Evolutionary conservation across 306 rosid genomes (phyloP).

Genomic region (Luffa aegyptiaca): DNA sequence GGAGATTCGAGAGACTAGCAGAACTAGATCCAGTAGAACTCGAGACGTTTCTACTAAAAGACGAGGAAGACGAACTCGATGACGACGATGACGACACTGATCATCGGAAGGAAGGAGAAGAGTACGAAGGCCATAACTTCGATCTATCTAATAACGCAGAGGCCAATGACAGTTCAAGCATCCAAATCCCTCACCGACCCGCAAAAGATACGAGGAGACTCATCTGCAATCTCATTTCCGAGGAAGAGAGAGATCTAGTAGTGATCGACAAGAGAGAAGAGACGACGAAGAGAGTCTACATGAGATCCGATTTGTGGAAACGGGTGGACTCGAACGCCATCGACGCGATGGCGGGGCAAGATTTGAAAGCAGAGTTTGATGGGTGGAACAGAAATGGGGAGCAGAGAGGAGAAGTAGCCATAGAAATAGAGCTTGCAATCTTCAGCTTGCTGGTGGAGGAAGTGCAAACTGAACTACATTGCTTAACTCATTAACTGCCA

Average conservation of each 20-base stretch:
- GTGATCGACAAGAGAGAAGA: conserved; percentile 19
- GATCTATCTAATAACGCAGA: conserved; percentile 17
- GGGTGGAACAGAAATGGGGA: conserved; percentile 48
- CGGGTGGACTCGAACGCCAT: conserved; percentile 61
- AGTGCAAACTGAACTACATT: conserved; percentile 48
- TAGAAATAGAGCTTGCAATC: conserved; percentile 54
- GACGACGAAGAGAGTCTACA: conserved; percentile 31
- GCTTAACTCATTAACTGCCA: conserved; percentile 16
- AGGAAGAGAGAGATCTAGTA: conserved; percentile 33
- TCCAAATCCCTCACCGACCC: conserved; percentile 11
- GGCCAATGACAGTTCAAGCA: conserved; percentile 23
- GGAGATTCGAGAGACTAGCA: conserved; percentile 82
- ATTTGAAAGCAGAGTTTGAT: conserved; percentile 37
- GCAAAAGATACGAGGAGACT: conserved; percentile 38
- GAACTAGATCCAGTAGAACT: conserved; percentile 72
- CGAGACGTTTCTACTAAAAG: conserved; percentile 51
- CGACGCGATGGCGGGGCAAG: conserved; percentile 77
- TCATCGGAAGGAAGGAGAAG: conserved; percentile 23
- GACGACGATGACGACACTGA: conserved; percentile 8
- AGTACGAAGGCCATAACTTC: conserved; percentile 13
- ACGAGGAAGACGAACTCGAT: conserved; percentile 25
- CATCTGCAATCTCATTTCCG: conserved; percentile 39
- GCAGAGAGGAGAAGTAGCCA: conserved; percentile 31
- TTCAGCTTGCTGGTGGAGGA: conserved; percentile 55
- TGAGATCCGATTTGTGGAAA: conserved; percentile 60